These are phyloP conservation scores for Acanthamoeba pearcei DNA, from an alignment of 208 protist genomes.

Conservation along the genomic window DNA sequence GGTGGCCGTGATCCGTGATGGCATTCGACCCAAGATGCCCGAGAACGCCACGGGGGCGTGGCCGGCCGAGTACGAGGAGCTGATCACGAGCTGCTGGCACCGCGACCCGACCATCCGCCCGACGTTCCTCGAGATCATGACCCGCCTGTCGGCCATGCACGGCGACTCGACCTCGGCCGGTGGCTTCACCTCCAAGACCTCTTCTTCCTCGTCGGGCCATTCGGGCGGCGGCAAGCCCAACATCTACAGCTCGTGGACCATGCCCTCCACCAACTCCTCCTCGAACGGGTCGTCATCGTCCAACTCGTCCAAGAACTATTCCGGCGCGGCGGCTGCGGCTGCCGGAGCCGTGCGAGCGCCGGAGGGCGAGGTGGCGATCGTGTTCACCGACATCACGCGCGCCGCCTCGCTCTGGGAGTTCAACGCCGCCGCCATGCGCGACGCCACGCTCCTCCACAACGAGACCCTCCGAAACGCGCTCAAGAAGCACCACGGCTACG, in stretches of 20 bases:
- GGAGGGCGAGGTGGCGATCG: background rate
- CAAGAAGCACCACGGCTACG: background rate
- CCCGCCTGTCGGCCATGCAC: constrained; percentile 7
- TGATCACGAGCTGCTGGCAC: constrained; percentile 52
- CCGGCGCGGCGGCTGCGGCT: background rate
- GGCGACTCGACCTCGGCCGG: background rate
- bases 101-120: background rate
- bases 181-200: constrained; percentile 38
- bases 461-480: background rate
- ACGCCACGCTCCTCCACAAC: background rate
- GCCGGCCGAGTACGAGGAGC: constrained; percentile 1
- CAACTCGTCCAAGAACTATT: too few species aligned
- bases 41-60: background rate
- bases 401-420: background rate
- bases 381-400: constrained; percentile 11
- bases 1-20: constrained; percentile 29
- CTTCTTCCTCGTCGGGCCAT: background rate
- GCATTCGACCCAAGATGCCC: background rate
- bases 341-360: background rate
- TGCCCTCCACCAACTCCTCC: background rate
- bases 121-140: constrained; percentile 70
- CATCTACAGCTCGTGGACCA: background rate
- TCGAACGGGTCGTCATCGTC: background rate
- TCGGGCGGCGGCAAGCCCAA: background rate
- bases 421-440: background rate